Conservation (phyloP, 140 eudicot genomes). For the Stevia rebaudiana region DNA sequence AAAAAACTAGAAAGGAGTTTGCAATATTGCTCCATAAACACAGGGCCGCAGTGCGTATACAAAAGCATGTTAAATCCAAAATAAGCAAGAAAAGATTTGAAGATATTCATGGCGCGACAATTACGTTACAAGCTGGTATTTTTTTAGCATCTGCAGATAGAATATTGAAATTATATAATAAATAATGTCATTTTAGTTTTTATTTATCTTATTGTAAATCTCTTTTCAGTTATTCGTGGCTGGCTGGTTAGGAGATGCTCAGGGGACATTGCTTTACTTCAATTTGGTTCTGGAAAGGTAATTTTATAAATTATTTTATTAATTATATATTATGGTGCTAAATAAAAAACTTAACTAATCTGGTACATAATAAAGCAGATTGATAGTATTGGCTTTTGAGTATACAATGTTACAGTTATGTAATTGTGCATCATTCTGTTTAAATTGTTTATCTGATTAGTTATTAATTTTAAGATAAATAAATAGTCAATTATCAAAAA, state of each 20-base stretch:
- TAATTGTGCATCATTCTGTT: background rate
- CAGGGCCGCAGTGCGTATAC: constrained; percentile 77
- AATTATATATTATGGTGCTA: background rate
- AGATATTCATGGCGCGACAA: constrained; percentile 46
- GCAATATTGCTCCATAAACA: constrained; percentile 56
- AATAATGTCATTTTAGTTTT: background rate
- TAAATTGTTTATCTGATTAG: background rate
- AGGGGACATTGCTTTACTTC: constrained; percentile 71
- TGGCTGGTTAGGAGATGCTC: constrained; percentile 98
- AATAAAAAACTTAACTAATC: background rate
- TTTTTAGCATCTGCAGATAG: background rate
- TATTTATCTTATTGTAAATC: constrained; percentile 8
- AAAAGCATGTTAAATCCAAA: constrained; percentile 59
- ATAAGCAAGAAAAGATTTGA: constrained; percentile 37
- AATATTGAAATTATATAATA: background rate
- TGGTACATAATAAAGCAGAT: background rate
- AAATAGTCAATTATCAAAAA: background rate
- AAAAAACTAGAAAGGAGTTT: constrained; percentile 71
- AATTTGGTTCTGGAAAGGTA: constrained; percentile 82
- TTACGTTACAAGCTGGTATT: constrained; percentile 74
- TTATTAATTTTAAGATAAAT: background rate
- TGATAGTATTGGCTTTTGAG: background rate
- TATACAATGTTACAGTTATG: background rate
- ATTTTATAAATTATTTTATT: background rate
- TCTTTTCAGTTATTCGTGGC: constrained; percentile 75